phyloP scores from a whole-genome alignment of 1,284 basidiomycete species.

The Blastosporella zonata region DNA sequence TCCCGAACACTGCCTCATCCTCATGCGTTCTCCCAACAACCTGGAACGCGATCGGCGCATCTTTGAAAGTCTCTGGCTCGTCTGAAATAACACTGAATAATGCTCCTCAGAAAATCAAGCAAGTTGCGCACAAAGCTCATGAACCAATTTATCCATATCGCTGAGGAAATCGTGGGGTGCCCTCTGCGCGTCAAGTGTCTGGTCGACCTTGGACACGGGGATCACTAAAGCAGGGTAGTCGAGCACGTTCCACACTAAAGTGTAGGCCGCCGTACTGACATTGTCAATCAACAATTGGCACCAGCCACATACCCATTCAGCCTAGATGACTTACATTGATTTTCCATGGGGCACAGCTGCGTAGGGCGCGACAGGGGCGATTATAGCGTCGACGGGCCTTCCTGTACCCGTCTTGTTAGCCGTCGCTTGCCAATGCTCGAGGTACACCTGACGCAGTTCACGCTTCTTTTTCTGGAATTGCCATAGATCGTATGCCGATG shows the following conservation, averaged over 20 bases:
- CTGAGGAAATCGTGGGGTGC: conserved; percentile 43
- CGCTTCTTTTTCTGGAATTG: conserved; percentile 47
- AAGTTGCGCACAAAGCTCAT: conserved; percentile 54
- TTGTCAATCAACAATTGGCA: background rate
- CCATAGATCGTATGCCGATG: conserved; percentile 51
- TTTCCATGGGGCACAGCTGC: conserved; percentile 54
- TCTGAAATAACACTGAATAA: conserved; percentile 36
- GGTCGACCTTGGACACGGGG: conserved; percentile 63
- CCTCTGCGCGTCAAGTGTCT: conserved; percentile 40
- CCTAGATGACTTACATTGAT: conserved; percentile 34
- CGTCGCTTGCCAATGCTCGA: conserved; percentile 59
- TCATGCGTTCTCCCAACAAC: conserved; percentile 68
- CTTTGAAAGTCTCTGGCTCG: conserved; percentile 50
- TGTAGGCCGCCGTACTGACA: conserved; percentile 48
- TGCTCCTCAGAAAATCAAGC: too few relatives aligned
- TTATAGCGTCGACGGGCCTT: conserved; percentile 63
- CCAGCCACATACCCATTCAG: background rate
- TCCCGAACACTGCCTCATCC: conserved; percentile 67
- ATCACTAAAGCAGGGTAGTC: conserved; percentile 69
- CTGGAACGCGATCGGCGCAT: conserved; percentile 70
- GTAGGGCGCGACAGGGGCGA: conserved; percentile 52
- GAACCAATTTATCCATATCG: conserved; percentile 43
- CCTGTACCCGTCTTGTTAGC: conserved; percentile 49
- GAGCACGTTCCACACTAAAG: conserved; percentile 60
- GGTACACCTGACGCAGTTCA: conserved; percentile 44